These are phyloP conservation scores for Fusarium gaditjirri DNA, from an alignment of 2,329 filamentous ascomycete genomes.

Conservation along the genomic window DNA sequence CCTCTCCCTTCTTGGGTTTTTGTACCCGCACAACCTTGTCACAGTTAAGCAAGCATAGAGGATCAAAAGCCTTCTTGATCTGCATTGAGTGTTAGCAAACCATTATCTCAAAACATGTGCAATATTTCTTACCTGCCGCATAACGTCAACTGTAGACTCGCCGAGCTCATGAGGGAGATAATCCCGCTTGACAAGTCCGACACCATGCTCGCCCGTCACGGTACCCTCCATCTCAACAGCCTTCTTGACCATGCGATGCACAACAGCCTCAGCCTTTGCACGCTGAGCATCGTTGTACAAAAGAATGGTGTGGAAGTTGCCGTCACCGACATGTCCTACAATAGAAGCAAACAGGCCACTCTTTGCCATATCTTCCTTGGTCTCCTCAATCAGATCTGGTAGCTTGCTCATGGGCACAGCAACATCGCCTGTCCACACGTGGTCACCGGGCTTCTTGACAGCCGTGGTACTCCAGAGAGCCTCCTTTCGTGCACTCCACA, in stretches of 20 bases:
- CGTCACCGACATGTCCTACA: slow-evolving; percentile 80
- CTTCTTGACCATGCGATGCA: slow-evolving; percentile 86
- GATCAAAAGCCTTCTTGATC: slow-evolving; percentile 85
- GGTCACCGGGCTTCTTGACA: slow-evolving; percentile 71
- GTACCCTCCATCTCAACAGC: slow-evolving; percentile 88
- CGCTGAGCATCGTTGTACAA: slow-evolving; percentile 74
- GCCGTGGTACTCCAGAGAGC: slow-evolving; percentile 84
- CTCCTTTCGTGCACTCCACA: slow-evolving; percentile 88
- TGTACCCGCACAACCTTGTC: slow-evolving; percentile 75
- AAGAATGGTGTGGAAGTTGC: slow-evolving; percentile 78
- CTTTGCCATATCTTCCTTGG: slow-evolving; percentile 58
- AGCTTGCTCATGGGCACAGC: slow-evolving; percentile 82
- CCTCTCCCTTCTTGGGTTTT: slow-evolving; percentile 55
- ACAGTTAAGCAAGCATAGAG: slow-evolving; percentile 74
- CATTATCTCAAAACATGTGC: background rate
- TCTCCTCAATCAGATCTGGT: slow-evolving; percentile 81
- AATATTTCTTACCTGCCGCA: slow-evolving; percentile 73
- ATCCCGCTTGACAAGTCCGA: slow-evolving; percentile 85
- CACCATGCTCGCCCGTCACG: slow-evolving; percentile 86
- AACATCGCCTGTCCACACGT: slow-evolving; percentile 87
- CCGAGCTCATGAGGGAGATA: slow-evolving; percentile 84
- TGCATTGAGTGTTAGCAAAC: slow-evolving; percentile 46
- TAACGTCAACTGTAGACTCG: slow-evolving; percentile 78
- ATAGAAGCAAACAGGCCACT: slow-evolving; percentile 61
- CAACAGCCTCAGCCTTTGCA: slow-evolving; percentile 73